These are phyloP conservation scores for Neonectria punicea DNA, from an alignment of 2,329 filamentous ascomycete genomes.

Conservation along the genomic window DNA sequence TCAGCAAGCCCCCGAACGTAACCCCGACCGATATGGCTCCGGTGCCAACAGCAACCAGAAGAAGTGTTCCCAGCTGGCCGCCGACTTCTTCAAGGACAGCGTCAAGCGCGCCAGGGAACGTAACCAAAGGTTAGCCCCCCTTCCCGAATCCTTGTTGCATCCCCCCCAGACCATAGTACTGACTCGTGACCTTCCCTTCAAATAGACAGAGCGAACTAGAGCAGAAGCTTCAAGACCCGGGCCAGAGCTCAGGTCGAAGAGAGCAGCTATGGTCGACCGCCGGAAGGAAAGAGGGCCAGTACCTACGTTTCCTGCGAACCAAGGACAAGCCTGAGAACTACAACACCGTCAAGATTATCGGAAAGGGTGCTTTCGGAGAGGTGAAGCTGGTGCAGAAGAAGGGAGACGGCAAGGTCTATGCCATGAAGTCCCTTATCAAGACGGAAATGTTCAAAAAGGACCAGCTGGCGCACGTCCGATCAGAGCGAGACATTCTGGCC, in stretches of 20 bases:
- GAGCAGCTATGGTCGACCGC: slow-evolving; percentile 86
- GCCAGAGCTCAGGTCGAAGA: slow-evolving; percentile 78
- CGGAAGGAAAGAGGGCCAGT: slow-evolving; percentile 89
- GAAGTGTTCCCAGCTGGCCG: slow-evolving; percentile 76
- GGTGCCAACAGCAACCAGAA: slow-evolving; percentile 76
- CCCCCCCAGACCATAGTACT: slow-evolving; percentile 12
- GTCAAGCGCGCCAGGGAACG: slow-evolving; percentile 95
- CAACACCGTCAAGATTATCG: slow-evolving; percentile 95
- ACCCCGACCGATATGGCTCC: slow-evolving; percentile 79
- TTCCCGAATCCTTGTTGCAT: not conserved
- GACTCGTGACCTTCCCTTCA: slow-evolving; percentile 8
- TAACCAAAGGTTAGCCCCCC: slow-evolving; percentile 80
- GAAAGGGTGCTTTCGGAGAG: slow-evolving; percentile 98
- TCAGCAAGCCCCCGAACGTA: slow-evolving; percentile 82
- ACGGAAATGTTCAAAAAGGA: slow-evolving; percentile 99
- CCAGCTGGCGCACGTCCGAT: slow-evolving; percentile 95
- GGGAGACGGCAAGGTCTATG: slow-evolving; percentile 96
- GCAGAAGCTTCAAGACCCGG: slow-evolving; percentile 81
- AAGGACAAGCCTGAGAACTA: slow-evolving; percentile 96
- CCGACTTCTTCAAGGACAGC: slow-evolving; percentile 98
- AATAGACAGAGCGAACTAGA: slow-evolving; percentile 91
- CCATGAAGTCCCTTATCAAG: slow-evolving; percentile 98
- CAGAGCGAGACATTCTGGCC: slow-evolving; percentile 96
- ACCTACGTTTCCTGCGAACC: slow-evolving; percentile 92
- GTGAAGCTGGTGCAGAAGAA: slow-evolving; percentile 98